These are phyloP conservation scores for Kluyveromyces starmeri DNA, from an alignment of 805 yeast species.

Conservation along the genomic window DNA sequence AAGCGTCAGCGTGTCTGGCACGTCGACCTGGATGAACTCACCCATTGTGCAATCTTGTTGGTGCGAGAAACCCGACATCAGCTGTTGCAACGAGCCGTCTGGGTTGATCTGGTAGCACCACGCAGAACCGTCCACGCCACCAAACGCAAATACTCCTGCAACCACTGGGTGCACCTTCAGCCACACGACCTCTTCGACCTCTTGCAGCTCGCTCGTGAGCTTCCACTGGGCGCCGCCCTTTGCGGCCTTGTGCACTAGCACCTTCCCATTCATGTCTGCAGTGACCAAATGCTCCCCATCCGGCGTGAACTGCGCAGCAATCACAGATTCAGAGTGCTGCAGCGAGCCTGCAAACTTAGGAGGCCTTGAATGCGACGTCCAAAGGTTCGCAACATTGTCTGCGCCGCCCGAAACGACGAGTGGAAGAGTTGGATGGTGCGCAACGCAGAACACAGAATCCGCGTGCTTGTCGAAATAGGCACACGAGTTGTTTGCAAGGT, in stretches of 20 bases:
- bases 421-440: constrained; percentile 78
- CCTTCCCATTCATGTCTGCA: constrained; percentile 91
- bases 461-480: constrained; percentile 82
- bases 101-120: constrained; percentile 71
- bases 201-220: constrained; percentile 60
- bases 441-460: constrained; percentile 79
- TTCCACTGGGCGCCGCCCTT: constrained; percentile 83
- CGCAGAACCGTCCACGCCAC: constrained; percentile 86
- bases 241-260: constrained; percentile 60
- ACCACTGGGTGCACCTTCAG: constrained; percentile 69
- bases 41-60: constrained; percentile 76
- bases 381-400: constrained; percentile 77
- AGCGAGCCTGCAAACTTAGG: constrained; percentile 72
- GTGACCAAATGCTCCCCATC: constrained; percentile 78
- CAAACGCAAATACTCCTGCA: constrained; percentile 73
- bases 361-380: constrained; percentile 88
- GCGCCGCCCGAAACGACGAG: constrained; percentile 92
- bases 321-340: constrained; percentile 76
- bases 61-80: constrained; percentile 77
- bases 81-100: constrained; percentile 49
- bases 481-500: constrained; percentile 82
- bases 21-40: constrained; percentile 50
- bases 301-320: constrained; percentile 70
- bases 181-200: constrained; percentile 88
- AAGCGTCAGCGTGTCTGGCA: constrained; percentile 51